These are phyloP conservation scores for Cymbopogon citratus DNA, from an alignment of 176 grass and related monocot species.

Conservation along the genomic window DNA sequence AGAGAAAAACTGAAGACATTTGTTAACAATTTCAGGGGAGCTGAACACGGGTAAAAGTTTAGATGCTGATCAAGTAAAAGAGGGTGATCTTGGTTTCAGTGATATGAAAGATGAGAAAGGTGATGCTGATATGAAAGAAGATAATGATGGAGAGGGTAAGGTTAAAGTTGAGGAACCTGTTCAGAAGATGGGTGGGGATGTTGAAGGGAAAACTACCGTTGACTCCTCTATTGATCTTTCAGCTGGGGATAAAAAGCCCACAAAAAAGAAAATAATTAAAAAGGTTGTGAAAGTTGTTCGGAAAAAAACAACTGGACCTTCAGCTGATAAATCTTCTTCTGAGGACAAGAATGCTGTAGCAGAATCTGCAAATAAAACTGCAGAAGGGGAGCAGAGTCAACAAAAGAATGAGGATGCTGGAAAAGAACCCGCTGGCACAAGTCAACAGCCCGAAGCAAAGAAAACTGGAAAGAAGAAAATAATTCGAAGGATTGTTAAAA, in stretches of 20 bases:
- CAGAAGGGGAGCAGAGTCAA: slow-evolving; percentile 13
- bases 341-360: slow-evolving; percentile 36
- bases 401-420: slow-evolving; percentile 29
- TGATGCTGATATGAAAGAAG: no score
- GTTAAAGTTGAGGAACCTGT: neutral
- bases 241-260: slow-evolving; percentile 47
- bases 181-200: slow-evolving; percentile 29
- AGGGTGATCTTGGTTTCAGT: neutral
- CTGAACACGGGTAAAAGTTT: neutral
- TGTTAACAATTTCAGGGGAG: slow-evolving; percentile 2
- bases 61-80: neutral
- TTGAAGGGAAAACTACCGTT: slow-evolving; percentile 29
- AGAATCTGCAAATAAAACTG: slow-evolving; percentile 38
- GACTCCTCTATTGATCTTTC: slow-evolving; percentile 36
- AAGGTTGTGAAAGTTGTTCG: slow-evolving; percentile 72
- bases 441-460: slow-evolving; percentile 46
- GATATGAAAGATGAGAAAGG: neutral
- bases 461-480: slow-evolving; percentile 81
- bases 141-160: no score
- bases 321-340: slow-evolving; percentile 35
- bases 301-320: slow-evolving; percentile 48
- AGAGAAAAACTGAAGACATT: slow-evolving; percentile 8
- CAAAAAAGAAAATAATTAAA: slow-evolving; percentile 83
- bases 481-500: slow-evolving; percentile 82
- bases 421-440: slow-evolving; percentile 29